phyloP scores from a whole-genome alignment of 2,329 filamentous ascomycete species.

The Thelonectria discophora region DNA sequence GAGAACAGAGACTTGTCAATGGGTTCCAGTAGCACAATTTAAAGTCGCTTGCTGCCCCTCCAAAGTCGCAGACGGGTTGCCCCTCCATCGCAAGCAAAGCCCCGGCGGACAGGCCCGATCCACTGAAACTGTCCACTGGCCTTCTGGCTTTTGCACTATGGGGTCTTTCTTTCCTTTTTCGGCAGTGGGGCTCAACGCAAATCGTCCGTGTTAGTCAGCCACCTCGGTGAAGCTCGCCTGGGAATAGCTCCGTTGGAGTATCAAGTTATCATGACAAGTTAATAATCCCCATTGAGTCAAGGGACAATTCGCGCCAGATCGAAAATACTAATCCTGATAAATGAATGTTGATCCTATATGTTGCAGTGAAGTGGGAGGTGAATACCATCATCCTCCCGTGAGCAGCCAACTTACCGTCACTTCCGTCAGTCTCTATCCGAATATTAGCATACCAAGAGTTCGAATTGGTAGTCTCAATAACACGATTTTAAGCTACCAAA shows the following conservation, averaged over 20 bases:
- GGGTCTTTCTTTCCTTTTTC: slow-evolving; percentile 25
- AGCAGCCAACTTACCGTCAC: too few species aligned
- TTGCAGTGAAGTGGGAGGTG: too few species aligned
- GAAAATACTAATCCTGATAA: too few species aligned
- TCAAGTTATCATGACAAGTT: neutral
- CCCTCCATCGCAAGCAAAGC: slow-evolving; percentile 36
- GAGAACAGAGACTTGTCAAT: slow-evolving; percentile 29
- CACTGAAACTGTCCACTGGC: slow-evolving; percentile 35
- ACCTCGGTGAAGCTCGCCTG: slow-evolving; percentile 41
- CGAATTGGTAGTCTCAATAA: too few species aligned
- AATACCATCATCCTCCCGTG: too few species aligned
- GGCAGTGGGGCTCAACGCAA: slow-evolving; percentile 35
- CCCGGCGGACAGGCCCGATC: slow-evolving; percentile 17
- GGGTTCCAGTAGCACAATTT: slow-evolving; percentile 37
- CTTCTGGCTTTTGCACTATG: slow-evolving; percentile 13
- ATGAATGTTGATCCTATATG: too few species aligned
- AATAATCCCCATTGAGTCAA: neutral
- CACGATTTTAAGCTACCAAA: too few species aligned
- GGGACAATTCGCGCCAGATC: neutral
- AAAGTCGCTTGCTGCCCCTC: slow-evolving; percentile 34
- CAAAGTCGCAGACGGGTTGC: slow-evolving; percentile 31
- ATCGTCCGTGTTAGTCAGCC: slow-evolving; percentile 33
- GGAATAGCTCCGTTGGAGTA: slow-evolving; percentile 24
- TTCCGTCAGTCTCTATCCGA: too few species aligned
- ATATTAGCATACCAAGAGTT: too few species aligned